Evolutionary conservation across 2,329 filamentous ascomycete genomes (phyloP).

Genomic region (Pseudocercospora eumusae): DNA sequence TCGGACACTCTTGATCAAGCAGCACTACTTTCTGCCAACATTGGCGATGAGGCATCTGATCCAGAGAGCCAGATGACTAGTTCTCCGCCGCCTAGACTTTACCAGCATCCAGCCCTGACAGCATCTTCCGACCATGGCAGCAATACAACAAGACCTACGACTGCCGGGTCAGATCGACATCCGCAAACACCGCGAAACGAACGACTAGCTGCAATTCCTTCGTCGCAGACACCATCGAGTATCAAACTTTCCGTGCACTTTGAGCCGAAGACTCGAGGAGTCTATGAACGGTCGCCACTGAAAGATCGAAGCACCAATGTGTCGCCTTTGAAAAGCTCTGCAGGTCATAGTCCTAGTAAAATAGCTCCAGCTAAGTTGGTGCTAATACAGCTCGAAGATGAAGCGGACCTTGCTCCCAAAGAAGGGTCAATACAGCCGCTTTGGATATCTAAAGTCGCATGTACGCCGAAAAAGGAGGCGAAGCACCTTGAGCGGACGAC

Average conservation of each 20-base stretch:
- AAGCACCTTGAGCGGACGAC: constrained; percentile 11
- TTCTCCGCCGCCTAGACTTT: constrained; percentile 3
- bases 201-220: constrained; percentile 20
- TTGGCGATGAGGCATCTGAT: constrained; percentile 2
- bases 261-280: background rate
- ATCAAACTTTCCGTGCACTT: constrained; percentile 16
- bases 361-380: background rate
- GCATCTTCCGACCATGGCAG: constrained; percentile 12
- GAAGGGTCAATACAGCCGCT: background rate
- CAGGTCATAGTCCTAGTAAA: background rate
- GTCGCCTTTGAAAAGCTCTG: background rate
- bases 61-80: background rate
- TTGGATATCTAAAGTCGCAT: constrained; percentile 15
- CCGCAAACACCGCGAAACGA: constrained; percentile 20
- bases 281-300: constrained; percentile 22
- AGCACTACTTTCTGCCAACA: background rate
- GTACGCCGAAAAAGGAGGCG: constrained; percentile 18
- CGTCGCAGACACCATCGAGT: constrained; percentile 27
- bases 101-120: background rate
- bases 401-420: background rate
- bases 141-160: constrained; percentile 21
- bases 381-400: background rate
- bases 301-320: constrained; percentile 27
- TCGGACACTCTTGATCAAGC: constrained; percentile 10
- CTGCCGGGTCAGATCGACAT: constrained; percentile 14